phyloP scores from a whole-genome alignment of 2,329 filamentous ascomycete genomes.

The Aulographum hederae region DNA sequence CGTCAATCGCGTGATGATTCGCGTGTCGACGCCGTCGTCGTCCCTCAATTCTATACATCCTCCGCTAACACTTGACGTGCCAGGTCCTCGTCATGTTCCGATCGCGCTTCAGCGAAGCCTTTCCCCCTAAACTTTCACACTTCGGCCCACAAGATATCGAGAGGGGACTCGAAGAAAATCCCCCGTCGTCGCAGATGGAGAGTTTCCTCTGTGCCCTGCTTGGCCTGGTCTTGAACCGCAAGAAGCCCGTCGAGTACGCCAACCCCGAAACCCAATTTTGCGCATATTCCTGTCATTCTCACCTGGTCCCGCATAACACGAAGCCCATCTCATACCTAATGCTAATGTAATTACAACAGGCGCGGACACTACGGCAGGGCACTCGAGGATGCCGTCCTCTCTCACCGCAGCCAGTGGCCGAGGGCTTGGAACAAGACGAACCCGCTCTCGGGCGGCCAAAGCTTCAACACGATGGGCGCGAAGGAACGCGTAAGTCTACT shows the following conservation, averaged over 20 bases:
- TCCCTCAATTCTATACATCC: not conserved
- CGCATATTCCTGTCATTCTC: too few species aligned
- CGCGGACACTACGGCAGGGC: constrained; percentile 84
- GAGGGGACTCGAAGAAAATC: constrained; percentile 56
- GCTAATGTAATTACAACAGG: constrained; percentile 37
- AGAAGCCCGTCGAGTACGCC: constrained; percentile 94
- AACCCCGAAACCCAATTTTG: constrained; percentile 10
- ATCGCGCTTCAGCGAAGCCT: constrained; percentile 76
- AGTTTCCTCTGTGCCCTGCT: constrained; percentile 77
- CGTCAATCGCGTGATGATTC: constrained; percentile 18
- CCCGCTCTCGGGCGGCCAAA: constrained; percentile 61
- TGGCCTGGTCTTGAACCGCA: constrained; percentile 78
- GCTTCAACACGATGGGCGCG: constrained; percentile 67
- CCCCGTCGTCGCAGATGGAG: constrained; percentile 73
- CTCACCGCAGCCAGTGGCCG: constrained; percentile 80
- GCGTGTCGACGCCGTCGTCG: too few species aligned
- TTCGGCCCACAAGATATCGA: constrained; percentile 94
- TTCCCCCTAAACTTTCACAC: constrained; percentile 72
- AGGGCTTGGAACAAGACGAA: constrained; percentile 66
- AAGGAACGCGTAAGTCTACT: constrained; percentile 50
- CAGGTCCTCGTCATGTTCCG: constrained; percentile 98
- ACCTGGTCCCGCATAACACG: too few species aligned
- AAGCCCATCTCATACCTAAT: constrained; percentile 15
- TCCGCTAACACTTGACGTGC: constrained; percentile 16
- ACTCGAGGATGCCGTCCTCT: constrained; percentile 76